phyloP scores from a whole-genome alignment of 176 grass and related monocot genomes.

The Otatea glauca region DNA sequence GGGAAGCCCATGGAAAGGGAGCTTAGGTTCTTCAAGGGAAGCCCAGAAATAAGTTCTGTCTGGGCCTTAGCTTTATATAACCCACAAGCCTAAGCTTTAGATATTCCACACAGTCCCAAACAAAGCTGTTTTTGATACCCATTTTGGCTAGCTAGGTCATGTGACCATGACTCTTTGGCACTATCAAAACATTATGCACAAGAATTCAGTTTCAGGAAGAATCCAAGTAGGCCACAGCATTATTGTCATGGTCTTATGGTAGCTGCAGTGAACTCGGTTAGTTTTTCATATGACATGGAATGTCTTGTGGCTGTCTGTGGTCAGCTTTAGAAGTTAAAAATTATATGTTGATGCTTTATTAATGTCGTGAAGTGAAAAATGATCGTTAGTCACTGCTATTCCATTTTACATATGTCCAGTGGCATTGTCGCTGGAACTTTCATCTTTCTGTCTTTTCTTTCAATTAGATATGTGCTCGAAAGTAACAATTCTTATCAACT shows the following conservation, averaged over 20 bases:
- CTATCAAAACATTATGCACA: neutral
- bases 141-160: conserved; percentile 9
- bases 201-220: conserved; percentile 31
- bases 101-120: neutral
- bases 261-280: neutral
- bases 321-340: conserved; percentile 21
- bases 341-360: neutral
- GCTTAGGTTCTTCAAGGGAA: neutral
- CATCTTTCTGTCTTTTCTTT: neutral
- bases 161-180: neutral
- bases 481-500: conserved; percentile 4
- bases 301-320: neutral
- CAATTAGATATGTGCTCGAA: neutral
- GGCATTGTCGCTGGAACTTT: conserved; percentile 7
- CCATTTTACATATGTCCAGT: neutral
- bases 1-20: too few species aligned
- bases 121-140: neutral
- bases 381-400: neutral
- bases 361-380: conserved; percentile 10
- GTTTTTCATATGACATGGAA: conserved; percentile 9
- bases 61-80: neutral
- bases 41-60: neutral
- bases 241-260: neutral
- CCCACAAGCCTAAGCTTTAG: neutral
- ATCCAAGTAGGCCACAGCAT: neutral